These are phyloP conservation scores for Cenchrus purpureus DNA, from an alignment of 176 grass and related monocot genomes.

Conservation along the genomic window DNA sequence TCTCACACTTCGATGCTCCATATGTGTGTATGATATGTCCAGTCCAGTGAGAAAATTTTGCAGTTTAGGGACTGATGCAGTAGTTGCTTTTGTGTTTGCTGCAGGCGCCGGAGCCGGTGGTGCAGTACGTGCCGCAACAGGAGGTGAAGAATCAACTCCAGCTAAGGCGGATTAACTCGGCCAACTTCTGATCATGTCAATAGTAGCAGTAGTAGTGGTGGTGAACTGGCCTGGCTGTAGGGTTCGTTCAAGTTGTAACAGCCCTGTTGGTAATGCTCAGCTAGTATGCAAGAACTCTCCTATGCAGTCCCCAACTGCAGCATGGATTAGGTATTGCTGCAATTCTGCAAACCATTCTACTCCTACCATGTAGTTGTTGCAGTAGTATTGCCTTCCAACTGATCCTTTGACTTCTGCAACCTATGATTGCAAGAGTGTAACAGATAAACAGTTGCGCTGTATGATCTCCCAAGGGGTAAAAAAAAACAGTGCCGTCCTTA, in stretches of 20 bases:
- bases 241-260: slow-evolving; percentile 40
- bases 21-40: not conserved
- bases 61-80: slow-evolving; percentile 3
- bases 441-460: slow-evolving; percentile 16
- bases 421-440: slow-evolving; percentile 30
- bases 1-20: slow-evolving; percentile 10
- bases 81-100: slow-evolving; percentile 29
- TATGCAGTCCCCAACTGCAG: slow-evolving; percentile 40
- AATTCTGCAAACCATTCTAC: slow-evolving; percentile 6
- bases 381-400: slow-evolving; percentile 9
- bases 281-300: slow-evolving; percentile 42
- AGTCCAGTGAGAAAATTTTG: not conserved
- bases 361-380: slow-evolving; percentile 2
- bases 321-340: slow-evolving; percentile 26
- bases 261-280: slow-evolving; percentile 34
- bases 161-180: slow-evolving; percentile 75
- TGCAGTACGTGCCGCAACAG: slow-evolving; percentile 56
- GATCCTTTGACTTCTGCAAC: slow-evolving; percentile 24
- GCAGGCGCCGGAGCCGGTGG: slow-evolving; percentile 62
- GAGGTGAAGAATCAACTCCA: slow-evolving; percentile 63
- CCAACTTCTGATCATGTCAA: slow-evolving; percentile 68
- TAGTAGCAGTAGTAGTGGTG: not conserved
- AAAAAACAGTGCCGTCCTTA: not conserved
- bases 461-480: not conserved
- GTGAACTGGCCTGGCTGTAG: slow-evolving; percentile 20